Percentiles rank a stretch among this genome's conserved stretches.
Conservation (phyloP, 305 asterid species). For the Plantago coronopus region DNA sequence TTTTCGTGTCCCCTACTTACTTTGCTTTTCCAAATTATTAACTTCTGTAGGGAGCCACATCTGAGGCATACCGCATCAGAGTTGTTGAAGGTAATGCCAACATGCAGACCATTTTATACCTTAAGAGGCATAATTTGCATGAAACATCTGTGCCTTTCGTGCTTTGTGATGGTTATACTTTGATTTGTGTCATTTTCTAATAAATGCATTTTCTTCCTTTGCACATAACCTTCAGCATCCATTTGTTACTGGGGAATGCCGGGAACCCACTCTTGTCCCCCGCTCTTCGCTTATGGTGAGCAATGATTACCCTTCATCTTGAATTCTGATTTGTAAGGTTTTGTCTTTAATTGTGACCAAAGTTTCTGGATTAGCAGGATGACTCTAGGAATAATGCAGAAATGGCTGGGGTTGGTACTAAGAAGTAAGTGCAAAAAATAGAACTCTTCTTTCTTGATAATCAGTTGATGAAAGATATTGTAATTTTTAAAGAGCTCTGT, state of each 20-base stretch:
- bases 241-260: constrained; percentile 66
- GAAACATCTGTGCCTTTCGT: constrained; percentile 1
- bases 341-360: constrained; percentile 19
- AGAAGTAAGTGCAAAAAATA: constrained; percentile 37
- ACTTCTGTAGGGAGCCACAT: constrained; percentile 77
- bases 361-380: constrained; percentile 37
- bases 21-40: constrained; percentile 23
- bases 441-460: neutral
- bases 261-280: constrained; percentile 42
- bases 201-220: constrained; percentile 17
- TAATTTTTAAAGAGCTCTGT: constrained; percentile 12
- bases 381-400: constrained; percentile 41
- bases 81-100: constrained; percentile 67
- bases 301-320: constrained; percentile 20
- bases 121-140: neutral
- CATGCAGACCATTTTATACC: constrained; percentile 8
- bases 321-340: constrained; percentile 9
- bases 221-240: constrained; percentile 57
- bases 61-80: constrained; percentile 81
- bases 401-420: constrained; percentile 41
- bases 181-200: neutral
- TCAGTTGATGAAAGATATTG: neutral
- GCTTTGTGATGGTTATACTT: constrained; percentile 1
- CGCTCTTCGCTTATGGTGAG: constrained; percentile 52
- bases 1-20: constrained; percentile 1